Conservation (phyloP, 2,329 filamentous ascomycete genomes). For the Daldinia sp. region DNA sequence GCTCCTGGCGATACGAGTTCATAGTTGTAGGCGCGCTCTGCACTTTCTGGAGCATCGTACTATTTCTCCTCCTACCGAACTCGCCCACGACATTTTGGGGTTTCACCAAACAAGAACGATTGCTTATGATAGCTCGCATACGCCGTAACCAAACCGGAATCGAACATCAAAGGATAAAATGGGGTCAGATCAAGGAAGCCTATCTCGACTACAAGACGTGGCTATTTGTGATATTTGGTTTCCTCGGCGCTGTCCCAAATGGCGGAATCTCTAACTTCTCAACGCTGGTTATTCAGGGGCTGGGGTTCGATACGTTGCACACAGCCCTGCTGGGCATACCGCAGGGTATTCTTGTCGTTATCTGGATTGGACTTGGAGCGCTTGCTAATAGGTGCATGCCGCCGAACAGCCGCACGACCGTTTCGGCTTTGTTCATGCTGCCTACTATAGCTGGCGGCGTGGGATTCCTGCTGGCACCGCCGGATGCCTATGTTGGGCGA, state of each 20-base stretch:
- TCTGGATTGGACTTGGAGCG: conserved; percentile 16
- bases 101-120: conserved; percentile 52
- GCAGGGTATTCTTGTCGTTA: conserved; percentile 36
- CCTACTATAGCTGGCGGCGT: conserved; percentile 12
- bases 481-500: neutral
- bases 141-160: conserved; percentile 51
- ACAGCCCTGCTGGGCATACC: conserved; percentile 64
- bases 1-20: conserved; percentile 55
- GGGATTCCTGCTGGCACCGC: conserved; percentile 5
- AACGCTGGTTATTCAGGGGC: conserved; percentile 65
- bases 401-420: conserved; percentile 7
- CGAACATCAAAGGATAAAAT: conserved; percentile 49
- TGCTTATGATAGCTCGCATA: conserved; percentile 49
- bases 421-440: conserved; percentile 19
- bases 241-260: conserved; percentile 57
- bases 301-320: conserved; percentile 61
- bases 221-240: conserved; percentile 60
- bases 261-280: conserved; percentile 67
- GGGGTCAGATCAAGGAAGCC: conserved; percentile 50
- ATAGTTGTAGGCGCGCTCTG: conserved; percentile 52
- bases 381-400: conserved; percentile 12
- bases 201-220: conserved; percentile 58
- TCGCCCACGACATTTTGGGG: conserved; percentile 61
- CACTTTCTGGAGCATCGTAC: conserved; percentile 47
- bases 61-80: conserved; percentile 57